Evolutionary conservation across 75 land plant species (phyloP), one percentile per base, ranked within the genome.

Genomic region (Adiantum capillusveneris): DNA sequence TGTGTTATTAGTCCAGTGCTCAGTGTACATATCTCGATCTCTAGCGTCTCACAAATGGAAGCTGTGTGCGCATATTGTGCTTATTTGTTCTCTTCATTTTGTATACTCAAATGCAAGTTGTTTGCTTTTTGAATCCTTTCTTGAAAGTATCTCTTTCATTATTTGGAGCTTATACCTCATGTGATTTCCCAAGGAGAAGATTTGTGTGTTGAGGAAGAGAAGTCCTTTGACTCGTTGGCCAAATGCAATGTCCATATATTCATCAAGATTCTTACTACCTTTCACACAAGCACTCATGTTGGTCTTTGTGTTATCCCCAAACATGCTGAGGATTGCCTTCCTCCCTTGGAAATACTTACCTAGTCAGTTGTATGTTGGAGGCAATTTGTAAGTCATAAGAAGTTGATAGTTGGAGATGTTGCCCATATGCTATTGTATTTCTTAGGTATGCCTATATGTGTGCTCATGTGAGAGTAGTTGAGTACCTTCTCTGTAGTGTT

Each of bases 231-330:
- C 3, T 17, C 74, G 11, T 27, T 44, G 24, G 54, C 69, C n/a
- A 78, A 66, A 56, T 65, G 37, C 26, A 75, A 63, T 9, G 67
- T 82, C 18, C 73, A 65, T 48, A 70, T 81, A 0, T 85, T 85
- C 34, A 78, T 76, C 49, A 85, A 85, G 69, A 85, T 69, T 37
- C 65, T 84, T 11, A 84, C 84, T 0, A 81, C 88, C 24, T 84
- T 85, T 17, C 85, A 84, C 56, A 84, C 85, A 0, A 85, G 88
- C 72, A 85, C 88, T 1, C 88, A 84, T 72, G 88, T 81, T 9
- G 88, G 88, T 0, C 81, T 84, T 37, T 84, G 79, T 24, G 77
- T 84, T 68, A 75, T 74, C 9, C 58, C 76, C 0, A 74, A 71
- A 60, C 75, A 76, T 62, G 83, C 83, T 34, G 70, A 71, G 24